These are phyloP conservation scores for Drechslera avenae DNA, from an alignment of 2,329 filamentous ascomycete genomes.

Conservation along the genomic window DNA sequence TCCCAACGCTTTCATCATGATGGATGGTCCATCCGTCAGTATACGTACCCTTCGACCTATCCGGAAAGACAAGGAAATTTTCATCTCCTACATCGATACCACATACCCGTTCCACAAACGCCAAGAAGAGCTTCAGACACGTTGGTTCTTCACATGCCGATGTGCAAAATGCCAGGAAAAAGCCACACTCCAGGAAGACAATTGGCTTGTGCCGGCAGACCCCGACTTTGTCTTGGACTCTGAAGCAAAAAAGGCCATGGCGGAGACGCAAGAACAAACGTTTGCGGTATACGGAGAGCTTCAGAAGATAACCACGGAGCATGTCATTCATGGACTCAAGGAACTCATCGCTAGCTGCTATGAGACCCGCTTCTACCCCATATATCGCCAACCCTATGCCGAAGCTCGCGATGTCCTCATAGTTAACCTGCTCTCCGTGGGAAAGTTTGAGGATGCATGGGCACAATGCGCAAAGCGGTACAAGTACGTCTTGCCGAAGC, in stretches of 20 bases:
- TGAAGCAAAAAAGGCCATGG: conserved; percentile 20
- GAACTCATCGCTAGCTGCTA: conserved; percentile 50
- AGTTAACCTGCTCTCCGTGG: conserved; percentile 52
- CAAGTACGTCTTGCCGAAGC: conserved; percentile 56
- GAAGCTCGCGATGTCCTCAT: conserved; percentile 61
- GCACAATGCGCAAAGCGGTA: conserved; percentile 59
- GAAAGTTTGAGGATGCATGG: conserved; percentile 56
- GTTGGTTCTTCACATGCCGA: conserved; percentile 64
- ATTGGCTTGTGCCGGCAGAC: conserved; percentile 44
- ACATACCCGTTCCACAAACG: conserved; percentile 59
- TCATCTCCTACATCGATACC: conserved; percentile 66
- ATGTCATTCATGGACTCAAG: conserved; percentile 46
- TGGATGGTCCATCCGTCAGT: conserved; percentile 58
- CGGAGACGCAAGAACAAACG: conserved; percentile 33
- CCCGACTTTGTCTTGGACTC: conserved; percentile 21
- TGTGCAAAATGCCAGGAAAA: conserved; percentile 58
- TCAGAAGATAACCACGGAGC: conserved; percentile 27
- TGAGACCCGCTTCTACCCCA: conserved; percentile 51
- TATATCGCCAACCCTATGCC: conserved; percentile 61
- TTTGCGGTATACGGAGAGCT: conserved; percentile 34
- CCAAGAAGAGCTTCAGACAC: conserved; percentile 57
- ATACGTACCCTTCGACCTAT: conserved; percentile 61
- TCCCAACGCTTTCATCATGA: conserved; percentile 63
- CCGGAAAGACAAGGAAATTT: conserved; percentile 61
- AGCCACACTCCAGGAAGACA: conserved; percentile 48